Base-by-base conservation (phyloP, 2,329 filamentous ascomycete genomes). In the Nothomitra cinnamomea region DNA sequence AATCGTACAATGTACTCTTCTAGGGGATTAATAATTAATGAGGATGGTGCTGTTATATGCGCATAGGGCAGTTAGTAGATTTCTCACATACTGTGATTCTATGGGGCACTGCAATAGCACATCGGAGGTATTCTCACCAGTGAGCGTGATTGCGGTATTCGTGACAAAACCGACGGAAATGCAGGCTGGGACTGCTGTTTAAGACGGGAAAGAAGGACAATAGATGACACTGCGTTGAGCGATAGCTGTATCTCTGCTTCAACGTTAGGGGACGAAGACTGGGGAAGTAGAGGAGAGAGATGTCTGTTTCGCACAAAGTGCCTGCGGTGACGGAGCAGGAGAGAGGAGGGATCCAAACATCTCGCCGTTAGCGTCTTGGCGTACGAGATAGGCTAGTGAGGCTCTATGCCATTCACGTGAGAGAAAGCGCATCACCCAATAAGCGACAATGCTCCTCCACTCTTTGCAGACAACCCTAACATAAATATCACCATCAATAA, bases 251-350 rank as follows among this genome's bases (percentile, higher is more conserved):
- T 7, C 35, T 41, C 12, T 41, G 50, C 21, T 35, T n/a, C 28
- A 4, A 32, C 4, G 28, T 32, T 41, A 10, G 32, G 3, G 36
- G 21, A 32, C 5, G 22, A n/a, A n/a, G n/a, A 41, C 15, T 25
- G 40, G 8, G 24, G 12, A 22, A 17, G 40, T 41, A 22, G 7
- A n/a, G 21, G 35, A 32, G 21, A 15, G 21, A 15, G 22, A 21
- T 24, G 32, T 5, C 32, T 52, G 12, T 10, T n/a, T 12, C 49
- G 15, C 25, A 52, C 22, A 43, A 43, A 21, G n/a, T 41, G 40
- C 17, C 32, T 41, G 15, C 24, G 24, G 50, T 41, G 50, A 52
- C 36, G 35, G 50, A 41, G 50, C 21, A 52, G 40, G 50, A 52
- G 50, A 17, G 38, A 43, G 24, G 36, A 41, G 13, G 13, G 32